These are phyloP conservation scores for Globisporangium camurandrum DNA, from an alignment of 352 stramenopile genomes.

Conservation along the genomic window DNA sequence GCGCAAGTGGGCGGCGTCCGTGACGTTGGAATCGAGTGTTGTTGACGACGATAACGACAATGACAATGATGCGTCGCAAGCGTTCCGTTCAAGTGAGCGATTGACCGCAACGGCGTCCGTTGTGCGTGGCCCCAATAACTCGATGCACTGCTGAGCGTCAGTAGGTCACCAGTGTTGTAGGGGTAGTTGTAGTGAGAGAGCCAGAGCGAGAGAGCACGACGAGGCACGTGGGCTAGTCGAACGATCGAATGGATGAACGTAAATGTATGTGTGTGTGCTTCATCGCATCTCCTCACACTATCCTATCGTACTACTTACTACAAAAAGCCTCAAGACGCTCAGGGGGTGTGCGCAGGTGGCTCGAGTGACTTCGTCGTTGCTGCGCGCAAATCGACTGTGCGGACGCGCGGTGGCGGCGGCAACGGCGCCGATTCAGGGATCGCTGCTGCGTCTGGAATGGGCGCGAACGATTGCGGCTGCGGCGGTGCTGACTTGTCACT, in stretches of 20 bases:
- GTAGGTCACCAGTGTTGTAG: too few relatives aligned
- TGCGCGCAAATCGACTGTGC: background rate
- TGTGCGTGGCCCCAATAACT: constrained; percentile 7
- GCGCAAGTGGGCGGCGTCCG: constrained; percentile 31
- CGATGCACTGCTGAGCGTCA: constrained; percentile 11
- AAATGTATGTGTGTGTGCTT: background rate
- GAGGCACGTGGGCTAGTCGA: too few relatives aligned
- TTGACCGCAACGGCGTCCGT: background rate
- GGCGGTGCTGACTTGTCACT: too few relatives aligned
- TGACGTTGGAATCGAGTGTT: background rate
- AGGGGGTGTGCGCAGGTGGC: too few relatives aligned
- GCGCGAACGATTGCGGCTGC: background rate
- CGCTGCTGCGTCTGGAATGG: too few relatives aligned
- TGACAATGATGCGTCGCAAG: background rate
- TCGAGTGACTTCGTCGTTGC: background rate
- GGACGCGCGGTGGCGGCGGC: too few relatives aligned
- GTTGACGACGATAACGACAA: background rate
- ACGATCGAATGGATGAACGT: background rate
- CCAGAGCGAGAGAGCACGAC: too few relatives aligned
- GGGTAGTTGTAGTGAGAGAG: background rate
- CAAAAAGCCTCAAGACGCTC: too few relatives aligned
- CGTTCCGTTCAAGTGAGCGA: background rate
- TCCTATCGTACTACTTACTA: background rate
- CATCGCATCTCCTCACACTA: background rate
- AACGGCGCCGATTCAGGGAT: too few relatives aligned